Evolutionary conservation across 202 grass and related monocot species (phyloP), one percentile per base, ranked within the genome.

Genomic region (Cymbopogon flexuosus): DNA sequence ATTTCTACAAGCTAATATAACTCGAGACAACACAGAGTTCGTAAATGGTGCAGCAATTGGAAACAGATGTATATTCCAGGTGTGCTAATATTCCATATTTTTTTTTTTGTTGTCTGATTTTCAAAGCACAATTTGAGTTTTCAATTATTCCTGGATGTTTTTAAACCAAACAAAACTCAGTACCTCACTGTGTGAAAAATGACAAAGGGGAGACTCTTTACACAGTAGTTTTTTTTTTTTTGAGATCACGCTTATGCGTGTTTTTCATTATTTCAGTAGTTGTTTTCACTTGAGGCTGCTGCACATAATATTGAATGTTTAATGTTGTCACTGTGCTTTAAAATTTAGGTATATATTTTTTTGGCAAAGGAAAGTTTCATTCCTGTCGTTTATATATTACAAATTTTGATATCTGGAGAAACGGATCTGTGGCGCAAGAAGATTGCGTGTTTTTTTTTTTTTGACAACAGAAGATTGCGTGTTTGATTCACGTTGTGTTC

Each of bases 341-440:
- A 1, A 37, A 37, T 6, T 37, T 37, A 37, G 35, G 3, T 39
- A 10, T 8, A 10, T 57, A 3, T 6, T 39, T 36, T 39, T 36
- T 6, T 15, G 47, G 15, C 5, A 7, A 51, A 51, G 47, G 4
- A 2, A 51, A 51, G 15, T 18, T 7, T 8, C 36, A 7, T 8
- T 39, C 6, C 6, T 39, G 6, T 8, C 1, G 36, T 39, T 37
- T 39, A 8, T 39, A 39, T 39, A 39, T 39, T 39, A 39, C 6
- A 39, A 39, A 39, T 8, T 34, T 36, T 39, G 36, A 39, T 39
- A 39, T 39, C 36, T 12, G 2, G 40, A 49, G 14, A 56, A 19
- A 62, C 56, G 88, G 90, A 99, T 99, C 90, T 83, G 90, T 96
- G 90, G 90, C 87, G 92, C 96, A 96, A 95, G 92, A 98, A 98